Conservation (phyloP, 75 land plant species). For the Pinus albicaulis region DNA sequence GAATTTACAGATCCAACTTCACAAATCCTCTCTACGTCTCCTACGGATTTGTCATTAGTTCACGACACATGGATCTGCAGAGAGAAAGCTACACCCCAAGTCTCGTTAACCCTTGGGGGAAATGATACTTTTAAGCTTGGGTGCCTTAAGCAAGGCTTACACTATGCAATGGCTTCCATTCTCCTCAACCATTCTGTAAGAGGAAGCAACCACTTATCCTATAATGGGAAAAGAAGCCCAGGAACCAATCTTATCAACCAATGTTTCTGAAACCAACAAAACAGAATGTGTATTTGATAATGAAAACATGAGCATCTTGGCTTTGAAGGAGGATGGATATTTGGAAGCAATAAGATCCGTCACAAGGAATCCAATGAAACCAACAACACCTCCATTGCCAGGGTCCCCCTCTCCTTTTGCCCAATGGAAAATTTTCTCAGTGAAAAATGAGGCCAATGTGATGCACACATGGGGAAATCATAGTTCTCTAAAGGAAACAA, state of each 20-base stretch:
- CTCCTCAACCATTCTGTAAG: too few species aligned
- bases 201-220: too few species aligned
- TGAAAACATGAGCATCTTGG: not conserved
- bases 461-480: too few species aligned
- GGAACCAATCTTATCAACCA: not conserved
- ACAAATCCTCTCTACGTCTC: constrained; percentile 27
- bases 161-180: constrained; percentile 32
- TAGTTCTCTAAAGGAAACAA: not conserved
- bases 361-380: not conserved
- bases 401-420: not conserved
- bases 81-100: constrained; percentile 25
- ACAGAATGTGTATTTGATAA: not conserved
- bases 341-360: not conserved
- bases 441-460: too few species aligned
- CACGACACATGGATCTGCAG: constrained; percentile 74
- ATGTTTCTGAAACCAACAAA: not conserved
- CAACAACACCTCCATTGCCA: not conserved
- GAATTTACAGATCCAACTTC: constrained; percentile 59
- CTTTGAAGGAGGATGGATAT: not conserved
- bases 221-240: too few species aligned
- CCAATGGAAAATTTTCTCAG: too few species aligned
- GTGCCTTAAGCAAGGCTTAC: constrained; percentile 60
- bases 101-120: constrained; percentile 22
- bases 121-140: constrained; percentile 46
- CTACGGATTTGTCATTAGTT: constrained; percentile 70